A percentile compares a stretch with the other conserved stretches of the same genome.
These are phyloP conservation scores for Amylostereum areolatum DNA, from an alignment of 1,284 basidiomycete species.

Conservation along the genomic window DNA sequence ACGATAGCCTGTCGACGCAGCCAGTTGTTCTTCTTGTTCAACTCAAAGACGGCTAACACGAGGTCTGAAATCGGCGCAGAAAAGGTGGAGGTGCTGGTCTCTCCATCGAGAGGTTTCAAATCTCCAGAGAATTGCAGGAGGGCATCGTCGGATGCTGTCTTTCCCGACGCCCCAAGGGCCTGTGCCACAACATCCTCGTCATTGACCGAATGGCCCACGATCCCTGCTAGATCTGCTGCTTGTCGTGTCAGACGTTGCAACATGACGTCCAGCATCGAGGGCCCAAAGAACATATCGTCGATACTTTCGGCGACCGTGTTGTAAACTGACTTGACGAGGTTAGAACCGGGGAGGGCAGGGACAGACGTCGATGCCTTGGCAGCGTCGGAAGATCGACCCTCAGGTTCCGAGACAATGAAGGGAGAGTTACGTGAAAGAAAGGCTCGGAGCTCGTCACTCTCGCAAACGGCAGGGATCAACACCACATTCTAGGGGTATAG, in stretches of 20 bases:
- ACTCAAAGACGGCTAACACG: conserved; percentile 87
- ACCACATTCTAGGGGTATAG: conserved; percentile 55
- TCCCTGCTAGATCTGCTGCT: conserved; percentile 81
- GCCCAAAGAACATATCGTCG: conserved; percentile 90
- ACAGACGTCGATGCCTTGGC: conserved; percentile 11
- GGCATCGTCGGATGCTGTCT: conserved; percentile 57
- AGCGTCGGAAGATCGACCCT: conserved; percentile 28
- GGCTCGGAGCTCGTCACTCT: conserved; percentile 74
- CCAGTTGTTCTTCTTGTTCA: conserved; percentile 96
- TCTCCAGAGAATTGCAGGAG: conserved; percentile 66
- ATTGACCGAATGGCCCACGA: conserved; percentile 72
- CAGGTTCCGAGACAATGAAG: conserved; percentile 53
- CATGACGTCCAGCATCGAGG: conserved; percentile 92
- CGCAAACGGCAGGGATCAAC: conserved; percentile 70
- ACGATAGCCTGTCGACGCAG: conserved; percentile 93
- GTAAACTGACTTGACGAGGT: conserved; percentile 79
- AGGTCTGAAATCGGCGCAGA: conserved; percentile 93
- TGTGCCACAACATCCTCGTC: conserved; percentile 81
- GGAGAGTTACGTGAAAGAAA: conserved; percentile 88
- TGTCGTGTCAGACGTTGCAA: conserved; percentile 84
- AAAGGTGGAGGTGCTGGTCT: conserved; percentile 81
- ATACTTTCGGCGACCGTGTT: conserved; percentile 86
- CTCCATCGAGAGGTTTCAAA: conserved; percentile 76
- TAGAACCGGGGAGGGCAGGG: conserved; percentile 57
- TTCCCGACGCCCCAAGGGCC: conserved; percentile 65